Percentiles rank a stretch among this genome's conserved stretches.
phyloP scores from a whole-genome alignment of 345 rosid species.

The Pistacia vera region DNA sequence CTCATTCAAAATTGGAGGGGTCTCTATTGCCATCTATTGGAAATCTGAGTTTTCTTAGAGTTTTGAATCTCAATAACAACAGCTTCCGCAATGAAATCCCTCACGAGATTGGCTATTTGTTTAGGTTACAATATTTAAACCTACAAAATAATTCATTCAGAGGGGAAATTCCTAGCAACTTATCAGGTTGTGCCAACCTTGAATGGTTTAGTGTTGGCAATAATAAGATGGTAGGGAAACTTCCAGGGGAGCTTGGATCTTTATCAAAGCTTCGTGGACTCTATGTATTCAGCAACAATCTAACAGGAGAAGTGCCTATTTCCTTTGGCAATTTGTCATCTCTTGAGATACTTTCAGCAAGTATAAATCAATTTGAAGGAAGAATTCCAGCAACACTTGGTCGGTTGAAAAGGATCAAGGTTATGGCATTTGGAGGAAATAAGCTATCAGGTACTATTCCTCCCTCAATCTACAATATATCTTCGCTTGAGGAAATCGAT shows the following conservation, averaged over 20 bases:
- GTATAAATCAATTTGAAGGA: neutral
- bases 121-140: neutral
- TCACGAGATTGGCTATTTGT: conserved; percentile 1
- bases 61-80: conserved; percentile 15
- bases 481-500: neutral
- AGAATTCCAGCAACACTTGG: neutral
- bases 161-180: conserved; percentile 12
- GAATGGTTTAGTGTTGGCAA: neutral
- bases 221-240: conserved; percentile 14
- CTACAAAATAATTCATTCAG: neutral
- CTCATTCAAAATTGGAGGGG: neutral
- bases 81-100: conserved; percentile 14
- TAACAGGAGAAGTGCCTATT: conserved; percentile 12
- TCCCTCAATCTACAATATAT: neutral
- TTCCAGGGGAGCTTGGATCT: conserved; percentile 16
- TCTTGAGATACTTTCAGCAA: neutral
- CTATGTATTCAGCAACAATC: neutral
- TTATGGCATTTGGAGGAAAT: neutral
- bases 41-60: neutral
- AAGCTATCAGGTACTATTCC: neutral
- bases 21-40: neutral
- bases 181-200: conserved; percentile 13
- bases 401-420: too few species aligned
- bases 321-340: conserved; percentile 28
- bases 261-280: neutral